Percentiles rank a stretch among this genome's conserved stretches.
These are phyloP conservation scores for Nakaseomyces delphensis DNA, from an alignment of 1,139 yeast species.

Conservation along the genomic window DNA sequence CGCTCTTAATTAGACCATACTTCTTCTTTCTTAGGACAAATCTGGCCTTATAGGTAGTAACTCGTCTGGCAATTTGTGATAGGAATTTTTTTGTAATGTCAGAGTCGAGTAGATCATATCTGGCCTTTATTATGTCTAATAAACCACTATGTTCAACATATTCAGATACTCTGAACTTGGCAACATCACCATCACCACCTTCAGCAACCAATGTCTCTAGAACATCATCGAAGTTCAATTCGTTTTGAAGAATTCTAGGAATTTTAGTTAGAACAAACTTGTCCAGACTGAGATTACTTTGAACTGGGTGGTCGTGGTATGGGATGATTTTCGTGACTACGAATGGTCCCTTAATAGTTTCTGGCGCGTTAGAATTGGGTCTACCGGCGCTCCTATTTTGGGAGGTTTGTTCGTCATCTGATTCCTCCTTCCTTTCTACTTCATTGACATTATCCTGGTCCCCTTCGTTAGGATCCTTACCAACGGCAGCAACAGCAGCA, in stretches of 20 bases:
- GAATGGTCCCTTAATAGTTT: conserved; percentile 25
- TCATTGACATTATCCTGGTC: not conserved
- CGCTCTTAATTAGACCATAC: conserved; percentile 16
- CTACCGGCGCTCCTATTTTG: conserved; percentile 6
- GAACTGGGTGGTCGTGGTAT: conserved; percentile 31
- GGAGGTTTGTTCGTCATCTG: conserved; percentile 7
- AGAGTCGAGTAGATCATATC: conserved; percentile 27
- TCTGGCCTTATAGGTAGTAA: conserved; percentile 31
- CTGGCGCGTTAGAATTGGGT: conserved; percentile 7
- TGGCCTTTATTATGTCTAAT: conserved; percentile 25
- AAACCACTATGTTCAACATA: conserved; percentile 31
- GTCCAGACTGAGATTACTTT: conserved; percentile 26
- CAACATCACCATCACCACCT: conserved; percentile 7
- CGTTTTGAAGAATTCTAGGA: conserved; percentile 29
- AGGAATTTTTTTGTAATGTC: conserved; percentile 28
- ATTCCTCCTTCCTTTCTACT: not conserved
- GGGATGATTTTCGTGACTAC: conserved; percentile 31
- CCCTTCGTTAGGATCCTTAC: conserved; percentile 6
- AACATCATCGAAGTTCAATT: conserved; percentile 28
- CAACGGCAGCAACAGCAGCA: conserved; percentile 20
- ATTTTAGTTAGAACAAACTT: conserved; percentile 30
- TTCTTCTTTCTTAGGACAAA: conserved; percentile 30
- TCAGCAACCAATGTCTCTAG: conserved; percentile 21
- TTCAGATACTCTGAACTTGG: conserved; percentile 30
- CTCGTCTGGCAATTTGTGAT: conserved; percentile 31